Evolutionary conservation across 2,329 filamentous ascomycete species (phyloP).

Genomic region (Madurella mycetomatis): DNA sequence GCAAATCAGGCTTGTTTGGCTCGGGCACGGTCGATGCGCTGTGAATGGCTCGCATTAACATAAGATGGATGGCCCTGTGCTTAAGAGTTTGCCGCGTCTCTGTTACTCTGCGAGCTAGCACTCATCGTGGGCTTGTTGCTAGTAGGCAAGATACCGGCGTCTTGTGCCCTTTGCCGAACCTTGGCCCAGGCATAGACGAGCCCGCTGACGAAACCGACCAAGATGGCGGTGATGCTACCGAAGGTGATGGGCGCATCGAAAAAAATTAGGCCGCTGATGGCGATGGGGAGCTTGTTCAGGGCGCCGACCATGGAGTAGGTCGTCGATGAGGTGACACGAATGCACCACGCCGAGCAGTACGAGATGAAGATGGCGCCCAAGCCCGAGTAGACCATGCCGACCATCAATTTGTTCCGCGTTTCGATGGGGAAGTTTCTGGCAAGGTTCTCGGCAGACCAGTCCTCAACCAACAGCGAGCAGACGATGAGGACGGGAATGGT

Average conservation of each 20-base stretch:
- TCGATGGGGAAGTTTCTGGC: slow-evolving; percentile 82
- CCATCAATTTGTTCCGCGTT: slow-evolving; percentile 70
- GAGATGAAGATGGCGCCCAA: slow-evolving; percentile 95
- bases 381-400: slow-evolving; percentile 91
- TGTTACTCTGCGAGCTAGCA: slow-evolving; percentile 85
- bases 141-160: slow-evolving; percentile 64
- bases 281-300: slow-evolving; percentile 96
- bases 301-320: slow-evolving; percentile 99
- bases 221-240: slow-evolving; percentile 85
- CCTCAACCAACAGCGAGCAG: slow-evolving; percentile 77
- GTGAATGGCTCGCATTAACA: neutral
- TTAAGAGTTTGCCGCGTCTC: slow-evolving; percentile 73
- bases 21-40: slow-evolving; percentile 3
- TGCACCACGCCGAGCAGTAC: slow-evolving; percentile 99
- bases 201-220: slow-evolving; percentile 85
- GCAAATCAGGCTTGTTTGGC: neutral
- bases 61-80: neutral
- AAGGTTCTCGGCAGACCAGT: slow-evolving; percentile 87
- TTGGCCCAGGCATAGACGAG: slow-evolving; percentile 87
- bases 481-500: slow-evolving; percentile 88
- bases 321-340: slow-evolving; percentile 92
- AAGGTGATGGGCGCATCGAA: slow-evolving; percentile 92
- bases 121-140: slow-evolving; percentile 69
- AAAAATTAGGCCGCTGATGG: slow-evolving; percentile 86
- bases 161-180: slow-evolving; percentile 68